phyloP scores from a whole-genome alignment of 2,329 filamentous ascomycete genomes.

The Apiospora phragmitis region DNA sequence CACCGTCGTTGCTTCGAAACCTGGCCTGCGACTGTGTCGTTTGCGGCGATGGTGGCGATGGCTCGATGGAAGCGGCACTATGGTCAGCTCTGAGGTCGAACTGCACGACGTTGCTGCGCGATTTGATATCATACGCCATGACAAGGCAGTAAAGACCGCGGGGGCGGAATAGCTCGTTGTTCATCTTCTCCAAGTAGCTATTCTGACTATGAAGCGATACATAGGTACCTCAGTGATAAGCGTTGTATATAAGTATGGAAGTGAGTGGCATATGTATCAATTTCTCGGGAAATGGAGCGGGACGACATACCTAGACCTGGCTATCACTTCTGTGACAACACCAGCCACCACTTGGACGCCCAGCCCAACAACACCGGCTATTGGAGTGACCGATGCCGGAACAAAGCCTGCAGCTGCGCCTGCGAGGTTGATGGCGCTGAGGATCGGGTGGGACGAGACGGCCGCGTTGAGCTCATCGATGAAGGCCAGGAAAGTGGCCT shows the following conservation, averaged over 20 bases:
- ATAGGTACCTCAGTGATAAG: not conserved
- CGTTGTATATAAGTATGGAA: not conserved
- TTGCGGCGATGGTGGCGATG: constrained; percentile 2
- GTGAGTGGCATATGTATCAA: not conserved
- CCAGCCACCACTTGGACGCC: not conserved
- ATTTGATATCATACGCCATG: not conserved
- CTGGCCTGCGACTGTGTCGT: not conserved
- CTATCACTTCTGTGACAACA: not conserved
- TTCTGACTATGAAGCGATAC: not conserved
- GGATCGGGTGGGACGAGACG: not conserved
- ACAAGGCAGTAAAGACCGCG: not conserved
- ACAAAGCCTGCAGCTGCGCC: not conserved
- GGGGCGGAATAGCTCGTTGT: not conserved
- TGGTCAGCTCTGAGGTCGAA: not conserved
- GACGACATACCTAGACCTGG: not conserved
- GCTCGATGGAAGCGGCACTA: not conserved
- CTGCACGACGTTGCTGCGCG: not conserved
- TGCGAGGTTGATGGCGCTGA: not conserved
- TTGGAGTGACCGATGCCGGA: not conserved
- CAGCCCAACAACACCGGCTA: not conserved
- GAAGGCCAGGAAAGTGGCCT: not conserved
- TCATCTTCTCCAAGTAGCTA: not conserved
- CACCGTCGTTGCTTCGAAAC: not conserved
- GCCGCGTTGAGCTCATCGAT: not conserved
- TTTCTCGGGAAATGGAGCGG: not conserved